Base-by-base conservation (phyloP, 2,329 filamentous ascomycete genomes). In the Xylaria polymorpha region DNA sequence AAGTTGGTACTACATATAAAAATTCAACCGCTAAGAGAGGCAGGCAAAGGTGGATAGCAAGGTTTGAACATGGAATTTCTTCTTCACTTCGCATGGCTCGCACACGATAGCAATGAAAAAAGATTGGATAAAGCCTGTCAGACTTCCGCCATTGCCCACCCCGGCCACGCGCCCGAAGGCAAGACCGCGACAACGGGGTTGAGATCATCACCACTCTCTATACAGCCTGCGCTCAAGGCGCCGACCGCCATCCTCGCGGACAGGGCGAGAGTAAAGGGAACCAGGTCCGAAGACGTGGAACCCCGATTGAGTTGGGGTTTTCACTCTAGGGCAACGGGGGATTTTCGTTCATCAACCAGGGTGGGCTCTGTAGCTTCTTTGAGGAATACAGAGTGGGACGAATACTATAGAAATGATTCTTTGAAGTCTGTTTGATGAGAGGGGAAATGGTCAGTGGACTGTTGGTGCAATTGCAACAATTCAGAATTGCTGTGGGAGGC, bases 331-430 rank as follows among this genome's bases (percentile, higher is more conserved):
- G 91, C 85, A 87, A 86, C 90, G 93, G 93, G 93, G 92, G 93
- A 93, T 91, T 88, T 92, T 66, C 92, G 78, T 82, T 97, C 93
- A 96, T 97, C 93, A 93, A 92, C 92, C 93, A 94, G 93, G 92
- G 90, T 95, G 89, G 90, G 90, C 88, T 94, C 91, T 95, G 92
- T 94, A 89, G 92, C 94, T 97, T 87, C 87, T 92, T 88, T 94
- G 88, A 89, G 90, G 89, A 95, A 91, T 90, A 93, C 91, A 96
- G 92, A 93, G 90, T 87, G 87, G 88, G 92, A 94, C 90, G 90
- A 93, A 87, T 91, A 94, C 94, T 97, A 94, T 94, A 97, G 92
- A 97, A 97, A 93, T 93, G 93, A 95, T 95, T 94, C 92, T 94
- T 83, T 85, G 80, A 73, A 73, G 74, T 77, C 75, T 77, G 74